Conservation (phyloP, 2,329 filamentous ascomycete species). For the Stenocarpella maydis region DNA sequence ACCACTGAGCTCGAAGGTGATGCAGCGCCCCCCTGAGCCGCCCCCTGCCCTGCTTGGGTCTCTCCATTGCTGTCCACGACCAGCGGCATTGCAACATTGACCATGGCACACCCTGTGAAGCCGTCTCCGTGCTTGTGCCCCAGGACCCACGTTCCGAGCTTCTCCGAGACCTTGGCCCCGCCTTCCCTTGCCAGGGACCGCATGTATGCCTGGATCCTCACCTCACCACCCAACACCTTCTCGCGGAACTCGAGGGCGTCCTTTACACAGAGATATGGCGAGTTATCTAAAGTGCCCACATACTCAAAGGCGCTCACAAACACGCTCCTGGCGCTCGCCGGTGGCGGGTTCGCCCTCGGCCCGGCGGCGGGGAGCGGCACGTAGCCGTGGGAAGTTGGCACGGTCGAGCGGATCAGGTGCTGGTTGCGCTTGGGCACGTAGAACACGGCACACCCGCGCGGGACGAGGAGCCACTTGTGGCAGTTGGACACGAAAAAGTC, state of each 20-base stretch:
- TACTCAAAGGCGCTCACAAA: slow-evolving; percentile 81
- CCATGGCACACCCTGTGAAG: slow-evolving; percentile 72
- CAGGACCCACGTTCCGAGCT: slow-evolving; percentile 75
- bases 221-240: slow-evolving; percentile 77
- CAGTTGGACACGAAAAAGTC: slow-evolving; percentile 91
- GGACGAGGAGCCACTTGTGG: slow-evolving; percentile 89
- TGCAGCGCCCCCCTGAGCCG: neutral
- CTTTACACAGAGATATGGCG: slow-evolving; percentile 75
- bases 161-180: slow-evolving; percentile 65
- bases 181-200: slow-evolving; percentile 70
- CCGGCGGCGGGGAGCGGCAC: slow-evolving; percentile 49
- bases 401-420: slow-evolving; percentile 72
- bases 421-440: slow-evolving; percentile 83
- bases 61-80: slow-evolving; percentile 37
- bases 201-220: slow-evolving; percentile 70
- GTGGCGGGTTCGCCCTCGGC: slow-evolving; percentile 51
- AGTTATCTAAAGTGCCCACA: slow-evolving; percentile 77
- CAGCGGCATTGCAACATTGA: slow-evolving; percentile 78
- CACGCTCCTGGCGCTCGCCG: slow-evolving; percentile 55
- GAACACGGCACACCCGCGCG: slow-evolving; percentile 81
- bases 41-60: slow-evolving; percentile 37
- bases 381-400: slow-evolving; percentile 86
- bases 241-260: slow-evolving; percentile 76
- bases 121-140: slow-evolving; percentile 62
- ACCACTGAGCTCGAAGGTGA: neutral